Evolutionary conservation across 2,329 filamentous ascomycete species (phyloP).

Genomic region (Fusarium duplospermum): DNA sequence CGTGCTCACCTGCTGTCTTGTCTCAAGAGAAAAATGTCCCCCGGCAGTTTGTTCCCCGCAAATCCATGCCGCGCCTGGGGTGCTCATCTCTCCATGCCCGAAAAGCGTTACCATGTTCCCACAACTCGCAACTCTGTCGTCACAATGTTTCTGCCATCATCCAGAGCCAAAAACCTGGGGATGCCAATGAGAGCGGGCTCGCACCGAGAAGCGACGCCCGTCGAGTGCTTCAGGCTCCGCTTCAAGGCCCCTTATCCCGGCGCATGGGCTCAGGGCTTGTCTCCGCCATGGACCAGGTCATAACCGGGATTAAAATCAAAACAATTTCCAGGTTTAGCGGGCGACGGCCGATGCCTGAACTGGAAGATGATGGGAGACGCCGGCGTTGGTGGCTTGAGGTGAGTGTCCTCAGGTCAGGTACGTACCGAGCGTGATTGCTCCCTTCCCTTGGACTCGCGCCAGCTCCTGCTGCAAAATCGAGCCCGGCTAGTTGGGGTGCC

Average conservation of each 20-base stretch:
- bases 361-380: not conserved
- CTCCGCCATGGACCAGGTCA: conserved; percentile 26
- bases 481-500: conserved; percentile 25
- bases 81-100: not conserved
- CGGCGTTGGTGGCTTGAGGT: not conserved
- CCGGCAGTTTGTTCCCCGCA: not conserved
- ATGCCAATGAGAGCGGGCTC: conserved; percentile 43
- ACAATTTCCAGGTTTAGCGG: conserved; percentile 7
- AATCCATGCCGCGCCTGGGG: not conserved
- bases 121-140: conserved; percentile 11
- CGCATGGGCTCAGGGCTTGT: conserved; percentile 22
- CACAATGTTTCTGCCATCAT: conserved; percentile 5
- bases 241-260: conserved; percentile 28
- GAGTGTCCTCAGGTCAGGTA: not conserved
- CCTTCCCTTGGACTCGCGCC: not conserved
- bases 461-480: not conserved
- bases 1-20: not conserved
- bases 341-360: conserved; percentile 9
- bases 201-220: conserved; percentile 42
- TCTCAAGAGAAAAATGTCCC: not conserved
- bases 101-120: conserved; percentile 1
- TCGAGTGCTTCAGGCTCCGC: conserved; percentile 28
- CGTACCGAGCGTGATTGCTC: conserved; percentile 6
- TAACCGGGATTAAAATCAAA: conserved; percentile 31
- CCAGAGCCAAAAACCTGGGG: conserved; percentile 38